Base-by-base conservation (phyloP, 352 stramenopile species). In the Globisporangium orthogonon region DNA sequence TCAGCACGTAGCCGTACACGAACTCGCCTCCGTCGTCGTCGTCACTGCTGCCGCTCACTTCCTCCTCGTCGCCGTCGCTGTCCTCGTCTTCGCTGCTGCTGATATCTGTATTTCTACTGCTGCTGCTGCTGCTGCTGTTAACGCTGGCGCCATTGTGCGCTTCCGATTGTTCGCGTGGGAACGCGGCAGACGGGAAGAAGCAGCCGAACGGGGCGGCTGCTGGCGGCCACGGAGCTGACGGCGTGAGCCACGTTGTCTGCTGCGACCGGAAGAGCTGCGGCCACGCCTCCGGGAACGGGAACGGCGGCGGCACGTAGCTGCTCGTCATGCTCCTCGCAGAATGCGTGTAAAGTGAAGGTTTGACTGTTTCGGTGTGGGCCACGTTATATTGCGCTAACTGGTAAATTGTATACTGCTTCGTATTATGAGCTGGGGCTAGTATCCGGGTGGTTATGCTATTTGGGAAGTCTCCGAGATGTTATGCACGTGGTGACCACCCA, bases 261-360 rank as follows among this genome's bases (percentile, higher is more conserved):
- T 69, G 62, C 43, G 65, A 62, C 43, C 75, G 63, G 41, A 83
- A 76, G 29, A 91, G 46, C 43, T 56, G 48, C 46, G 70, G 62
- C 83, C 83, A 94, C 40, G 60, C 69, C 54, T 88, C 74, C 17
- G 78, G 79, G 61, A 94, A 90, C 61, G 83, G 83, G 67, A 81
- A 94, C 59, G 83, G 83, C 59, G 83, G 83, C 50, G 77, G 83
- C 52, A 91, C 82, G 58, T 74, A 81, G 39, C n/a, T 58, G 47
- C 35, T 60, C 46, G 65, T 65, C 69, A 73, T 75, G 37, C 23
- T 51, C 7, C 23, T n/a, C n/a, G 23, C 23, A 23, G 23, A 23
- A 23, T 23, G 23, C 23, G 23, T 23, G 23, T 23, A 23, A 23
- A 23, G 23, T 23, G 23, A 7, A 52, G n/a, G 5, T 30, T n/a